phyloP scores from a whole-genome alignment of 306 rosid genomes.

The Lablab purpureus region DNA sequence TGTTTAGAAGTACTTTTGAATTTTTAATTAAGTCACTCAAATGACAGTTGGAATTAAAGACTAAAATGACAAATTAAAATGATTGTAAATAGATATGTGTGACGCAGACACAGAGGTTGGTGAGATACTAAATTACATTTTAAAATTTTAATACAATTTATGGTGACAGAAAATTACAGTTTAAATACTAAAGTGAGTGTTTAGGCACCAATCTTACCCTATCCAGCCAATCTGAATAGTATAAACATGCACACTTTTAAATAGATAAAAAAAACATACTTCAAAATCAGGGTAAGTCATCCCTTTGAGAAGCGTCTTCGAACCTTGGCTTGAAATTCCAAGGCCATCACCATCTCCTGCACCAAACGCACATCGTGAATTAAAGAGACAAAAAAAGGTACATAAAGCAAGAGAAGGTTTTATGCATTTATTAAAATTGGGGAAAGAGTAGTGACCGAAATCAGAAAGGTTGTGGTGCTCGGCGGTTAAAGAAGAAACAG shows the following conservation, averaged over 20 bases:
- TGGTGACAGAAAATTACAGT: too few species aligned
- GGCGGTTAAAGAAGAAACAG: conserved; percentile 50
- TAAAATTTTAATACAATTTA: too few species aligned
- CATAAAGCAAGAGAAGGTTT: not conserved
- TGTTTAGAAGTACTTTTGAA: too few species aligned
- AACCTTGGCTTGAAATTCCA: conserved; percentile 44
- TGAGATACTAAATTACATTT: too few species aligned
- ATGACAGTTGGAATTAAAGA: too few species aligned
- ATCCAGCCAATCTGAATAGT: not conserved
- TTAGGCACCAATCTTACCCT: not conserved
- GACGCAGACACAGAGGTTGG: too few species aligned
- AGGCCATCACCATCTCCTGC: conserved; percentile 39
- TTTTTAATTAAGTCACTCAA: too few species aligned
- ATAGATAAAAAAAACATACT: conserved; percentile 45
- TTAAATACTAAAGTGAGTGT: too few species aligned
- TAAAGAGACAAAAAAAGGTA: not conserved
- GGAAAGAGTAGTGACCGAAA: conserved; percentile 47
- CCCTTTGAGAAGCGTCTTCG: conserved; percentile 78
- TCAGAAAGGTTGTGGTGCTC: conserved; percentile 41
- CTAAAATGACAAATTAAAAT: too few species aligned
- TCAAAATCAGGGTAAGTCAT: conserved; percentile 77
- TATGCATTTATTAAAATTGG: not conserved
- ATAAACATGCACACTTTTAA: not conserved
- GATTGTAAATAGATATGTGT: too few species aligned
- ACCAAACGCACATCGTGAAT: not conserved